These are phyloP conservation scores for Phascolomyces articulosus DNA, from an alignment of 371 early-diverging fungal species.

Conservation along the genomic window DNA sequence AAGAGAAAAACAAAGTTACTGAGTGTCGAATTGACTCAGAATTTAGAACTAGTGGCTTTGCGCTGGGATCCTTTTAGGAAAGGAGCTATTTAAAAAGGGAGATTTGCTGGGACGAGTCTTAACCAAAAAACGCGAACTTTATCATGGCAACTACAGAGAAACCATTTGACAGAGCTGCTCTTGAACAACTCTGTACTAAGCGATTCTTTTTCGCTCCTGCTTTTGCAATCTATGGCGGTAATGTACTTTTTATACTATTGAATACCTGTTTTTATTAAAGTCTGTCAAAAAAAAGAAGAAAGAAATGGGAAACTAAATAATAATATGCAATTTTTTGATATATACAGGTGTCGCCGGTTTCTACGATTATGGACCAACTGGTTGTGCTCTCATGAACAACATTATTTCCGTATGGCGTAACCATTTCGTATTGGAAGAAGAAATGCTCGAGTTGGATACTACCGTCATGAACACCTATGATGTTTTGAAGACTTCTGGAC, in stretches of 20 bases:
- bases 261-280: too few relatives aligned
- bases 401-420: conserved; percentile 93
- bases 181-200: conserved; percentile 80
- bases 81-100: too few relatives aligned
- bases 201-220: conserved; percentile 98
- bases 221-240: conserved; percentile 94
- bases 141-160: conserved; percentile 23
- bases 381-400: conserved; percentile 95
- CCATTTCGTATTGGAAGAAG: conserved; percentile 98
- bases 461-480: conserved; percentile 97
- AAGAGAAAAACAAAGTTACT: too few relatives aligned
- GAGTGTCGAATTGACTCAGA: background rate
- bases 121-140: background rate
- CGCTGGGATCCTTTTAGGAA: too few relatives aligned
- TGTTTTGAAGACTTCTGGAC: conserved; percentile 99
- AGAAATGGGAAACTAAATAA: background rate
- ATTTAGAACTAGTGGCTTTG: background rate
- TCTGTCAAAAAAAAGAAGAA: background rate
- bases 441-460: conserved; percentile 99
- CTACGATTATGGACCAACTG: conserved; percentile 99
- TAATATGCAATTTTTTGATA: too few relatives aligned
- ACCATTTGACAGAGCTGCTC: conserved; percentile 62
- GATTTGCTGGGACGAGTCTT: too few relatives aligned
- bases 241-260: background rate
- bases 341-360: conserved; percentile 92